Base-by-base conservation (phyloP, 164 flowering plant genomes). In the Akebia trifoliata region DNA sequence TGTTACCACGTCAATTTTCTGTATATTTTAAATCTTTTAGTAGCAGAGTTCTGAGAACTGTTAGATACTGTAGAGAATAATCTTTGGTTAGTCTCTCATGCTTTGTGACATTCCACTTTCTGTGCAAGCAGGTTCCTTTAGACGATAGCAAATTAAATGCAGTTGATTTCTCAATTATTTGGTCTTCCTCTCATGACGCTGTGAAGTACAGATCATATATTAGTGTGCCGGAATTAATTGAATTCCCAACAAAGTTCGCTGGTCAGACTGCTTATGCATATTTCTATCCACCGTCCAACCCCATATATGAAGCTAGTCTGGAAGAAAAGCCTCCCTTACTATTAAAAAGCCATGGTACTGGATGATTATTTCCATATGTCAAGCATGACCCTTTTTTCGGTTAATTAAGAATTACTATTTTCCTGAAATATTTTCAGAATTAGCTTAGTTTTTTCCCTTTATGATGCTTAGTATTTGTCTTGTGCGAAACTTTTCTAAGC, bases 191-290 rank as follows among this genome's bases (percentile, higher is more conserved):
- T 34, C 75, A 85, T 7, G 83, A 78, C 60, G 69, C 75, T 75
- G 36, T 73, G 38, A 69, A 75, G 54, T 87, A 70, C 62, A 63
- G 68, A 53, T 64, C 87, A 43, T 79, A 81, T 59, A 77, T 87
- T 59, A 87, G 99, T 68, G 37, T 62, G 58, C 97, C 99, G 40
- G 90, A 90, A 65, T 60, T 87, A 4, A 78, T 93, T 65, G 87
- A 84, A 72, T 90, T 93, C 65, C 95, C 99, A 46, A 90, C 99
- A 7, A 86, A 78, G 63, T 75, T 81, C 53, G 75, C 82, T 36
- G 96, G 89, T 26, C 81, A 93, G 72, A 81, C 61, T 54, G 95
- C 99, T 17, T 93, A 84, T 77, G 99, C 97, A 67, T 90, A 82
- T 72, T 93, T 76, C 66, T 93, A 90, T 73, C 89, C 90, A 22